Evolutionary conservation across 495 filamentous ascomycete species (phyloP), one percentile per base, ranked within the genome.

Genomic region (Penicillium diatomitis): DNA sequence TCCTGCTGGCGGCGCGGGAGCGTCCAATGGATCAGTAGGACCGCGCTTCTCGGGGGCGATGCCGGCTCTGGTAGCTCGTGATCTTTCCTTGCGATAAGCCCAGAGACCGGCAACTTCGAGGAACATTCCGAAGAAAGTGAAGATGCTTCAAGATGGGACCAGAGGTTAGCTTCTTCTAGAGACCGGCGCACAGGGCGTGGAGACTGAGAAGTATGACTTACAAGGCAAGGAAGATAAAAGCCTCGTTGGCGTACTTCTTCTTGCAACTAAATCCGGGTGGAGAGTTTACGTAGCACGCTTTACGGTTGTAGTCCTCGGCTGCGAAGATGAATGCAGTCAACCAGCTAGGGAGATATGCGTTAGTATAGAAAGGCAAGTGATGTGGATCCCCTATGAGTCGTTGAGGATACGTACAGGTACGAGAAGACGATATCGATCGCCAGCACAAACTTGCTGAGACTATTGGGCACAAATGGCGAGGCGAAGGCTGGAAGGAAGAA

Each of bases 191-290:
- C 20, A 20, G 20, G 20, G 20, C 20, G 20, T 20, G 0, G 20
- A 20, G 20, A 20, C 20, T 20, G 20, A 20, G 20, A 20, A 20
- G 20, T 20, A 20, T 20, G 20, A 74, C 76, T 38, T 70, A 82
- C 79, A 82, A 83, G 27, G 78, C 74, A 32, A 83, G 64, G 61
- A 82, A 83, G 54, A 73, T 76, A 49, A 83, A 83, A 1, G 80
- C 65, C 58, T 82, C 76, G 47, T 75, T 72, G 31, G 78, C 72
- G 44, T 73, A 67, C 54, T 72, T 73, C 34, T 48, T 54, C 5
- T 45, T 34, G 54, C 68, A 72, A 29, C 37, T 35, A 38, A 65
- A 6, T 42, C 57, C 59, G 5, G 63, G 56, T 5, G 71, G 69
- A 4, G 64, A 46, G 35, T 57, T 41, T 38, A 68, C 60, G 44